Evolutionary conservation across 192 early-diverging fungal species (phyloP), one percentile per base, ranked within the genome.

Genomic region (Obelidium mucronatum): DNA sequence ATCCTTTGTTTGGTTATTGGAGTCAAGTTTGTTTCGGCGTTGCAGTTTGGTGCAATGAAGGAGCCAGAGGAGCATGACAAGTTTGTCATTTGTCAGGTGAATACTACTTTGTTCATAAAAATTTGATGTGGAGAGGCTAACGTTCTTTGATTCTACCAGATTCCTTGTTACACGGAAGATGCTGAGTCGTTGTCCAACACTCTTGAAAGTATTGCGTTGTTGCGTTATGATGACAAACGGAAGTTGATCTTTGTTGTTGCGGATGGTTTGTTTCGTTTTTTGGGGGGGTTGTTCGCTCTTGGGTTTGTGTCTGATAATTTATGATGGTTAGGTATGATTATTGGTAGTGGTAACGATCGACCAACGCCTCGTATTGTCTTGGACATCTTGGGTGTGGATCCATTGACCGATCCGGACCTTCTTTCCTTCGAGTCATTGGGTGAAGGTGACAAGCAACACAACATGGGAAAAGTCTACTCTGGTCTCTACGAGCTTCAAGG

Each of bases 401-500:
- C 92, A 35, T 79, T 71, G 55, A 51, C 75, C 44, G 82, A 91
- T 59, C 88, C 91, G 1, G 90, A 92, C 44, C 88, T 94, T 19
- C 80, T 93, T 68, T 85, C 88, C 0, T 98, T 95, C 88, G 84
- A 91, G 62, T 93, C 95, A 19, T 83, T 98, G 13, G 97, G 94
- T 44, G 96, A 97, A 76, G 96, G 96, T 55, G 87, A 86, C 52
- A 91, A 92, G 83, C 96, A 96, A 80, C 87, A 92, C 81, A 98
- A 98, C 82, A 94, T 95, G 90, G 97, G 24, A 89, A 96, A 97
- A 83, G 92, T 98, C 31, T 98, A 98, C 81, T 97, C 95, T 53
- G 97, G 97, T 51, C 82, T 97, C 36, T 96, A 96, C 78, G 94
- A 97, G 77, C 84, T 90, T 72, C 90, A 92, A 60, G 95, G 95